phyloP scores from a whole-genome alignment of 495 filamentous ascomycete genomes.

The Astrothelium subdiscretum region DNA sequence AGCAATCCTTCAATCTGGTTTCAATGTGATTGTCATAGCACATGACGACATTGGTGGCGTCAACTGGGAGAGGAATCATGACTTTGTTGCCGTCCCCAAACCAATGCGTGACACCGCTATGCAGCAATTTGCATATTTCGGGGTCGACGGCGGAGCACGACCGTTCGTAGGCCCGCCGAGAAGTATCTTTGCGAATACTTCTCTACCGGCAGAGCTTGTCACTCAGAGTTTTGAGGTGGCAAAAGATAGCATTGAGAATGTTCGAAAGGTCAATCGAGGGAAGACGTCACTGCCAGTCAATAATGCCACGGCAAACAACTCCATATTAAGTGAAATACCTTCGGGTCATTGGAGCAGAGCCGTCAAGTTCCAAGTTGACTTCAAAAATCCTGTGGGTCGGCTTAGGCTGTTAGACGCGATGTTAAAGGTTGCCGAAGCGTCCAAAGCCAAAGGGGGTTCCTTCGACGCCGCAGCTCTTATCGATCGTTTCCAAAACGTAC shows the following conservation, averaged over 20 bases:
- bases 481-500: not conserved
- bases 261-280: not conserved
- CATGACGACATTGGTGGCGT: not conserved
- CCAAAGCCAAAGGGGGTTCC: not conserved
- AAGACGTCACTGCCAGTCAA: not conserved
- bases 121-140: not conserved
- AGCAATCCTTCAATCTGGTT: not conserved
- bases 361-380: not conserved
- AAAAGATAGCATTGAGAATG: not conserved
- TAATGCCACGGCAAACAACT: not conserved
- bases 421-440: not conserved
- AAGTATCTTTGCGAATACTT: not conserved
- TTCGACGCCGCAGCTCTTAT: not conserved
- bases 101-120: not conserved
- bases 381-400: not conserved
- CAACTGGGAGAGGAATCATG: not conserved
- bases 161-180: not conserved
- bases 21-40: not conserved
- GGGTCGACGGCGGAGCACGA: not conserved
- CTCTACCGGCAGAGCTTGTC: not conserved
- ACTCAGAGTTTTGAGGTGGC: not conserved
- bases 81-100: not conserved
- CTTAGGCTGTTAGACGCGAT: not conserved
- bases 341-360: not conserved
- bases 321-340: not conserved